Evolutionary conservation across 2,329 filamentous ascomycete species (phyloP), one percentile per base, ranked within the genome.

Genomic region (Xylariales sp.): DNA sequence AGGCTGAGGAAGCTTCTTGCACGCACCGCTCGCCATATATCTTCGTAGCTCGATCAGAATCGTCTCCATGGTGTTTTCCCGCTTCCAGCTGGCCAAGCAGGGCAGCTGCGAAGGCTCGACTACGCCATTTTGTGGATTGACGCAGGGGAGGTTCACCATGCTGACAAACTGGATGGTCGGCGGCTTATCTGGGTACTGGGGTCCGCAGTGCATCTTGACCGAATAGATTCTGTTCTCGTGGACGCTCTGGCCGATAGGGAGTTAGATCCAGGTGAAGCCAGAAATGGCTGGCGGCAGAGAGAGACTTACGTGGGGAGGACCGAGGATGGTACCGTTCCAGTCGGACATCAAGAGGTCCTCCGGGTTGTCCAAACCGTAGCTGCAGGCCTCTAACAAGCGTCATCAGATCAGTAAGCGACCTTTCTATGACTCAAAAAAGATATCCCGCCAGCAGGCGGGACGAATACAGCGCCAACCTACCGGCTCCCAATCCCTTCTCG

Each of bases 181-280:
- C 31, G 93, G 93, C 45, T 78, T 72, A 60, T 95, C 89, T 37
- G 93, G 93, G 63, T 98, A 98, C 41, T 86, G 72, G 33, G 81
- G 74, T 45, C 89, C 90, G 70, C 93, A 98, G 70, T 95, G 85
- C 70, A 98, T 95, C 66, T 91, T 94, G 55, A 98, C 78, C 52
- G 88, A 94, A 75, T 98, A 98, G 69, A 98, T 98, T 56, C 93
- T 86, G 69, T 98, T 98, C 74, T 98, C 93, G 62, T 97, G 91
- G 45, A 84, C 89, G 65, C 89, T 95, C 87, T 93, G 56, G 29
- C 28, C 11, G 27, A 25, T n/a, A n/a, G n/a, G n/a, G n/a, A n/a
- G n/a, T 7, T 10, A 13, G 12, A n/a, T 25, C 23, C 8, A 25
- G 23, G 23, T 25, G 8, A 25, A n/a, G 8, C 23, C n/a, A n/a